Percentiles rank a stretch among this genome's conserved stretches.
phyloP scores from a whole-genome alignment of 176 grass and related monocot species.

The Lolium perenne region DNA sequence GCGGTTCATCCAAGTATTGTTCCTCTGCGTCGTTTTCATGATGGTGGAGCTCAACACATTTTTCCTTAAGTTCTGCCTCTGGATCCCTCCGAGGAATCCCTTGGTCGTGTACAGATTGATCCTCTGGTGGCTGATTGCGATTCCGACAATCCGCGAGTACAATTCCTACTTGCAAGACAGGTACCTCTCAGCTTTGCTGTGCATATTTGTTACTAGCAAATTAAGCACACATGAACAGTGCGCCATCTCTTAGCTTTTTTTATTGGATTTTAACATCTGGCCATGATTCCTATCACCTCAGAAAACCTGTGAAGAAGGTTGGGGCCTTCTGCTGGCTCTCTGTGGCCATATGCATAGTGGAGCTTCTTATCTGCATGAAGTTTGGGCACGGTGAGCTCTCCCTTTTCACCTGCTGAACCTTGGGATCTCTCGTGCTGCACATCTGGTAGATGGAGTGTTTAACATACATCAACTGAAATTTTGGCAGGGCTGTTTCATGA shows the following conservation, averaged over 20 bases:
- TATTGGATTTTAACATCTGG: neutral
- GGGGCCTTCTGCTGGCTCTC: constrained; percentile 98
- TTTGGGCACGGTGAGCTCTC: constrained; percentile 75
- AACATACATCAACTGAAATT: constrained; percentile 15
- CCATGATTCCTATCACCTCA: constrained; percentile 33
- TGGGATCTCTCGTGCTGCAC: neutral
- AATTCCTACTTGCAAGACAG: constrained; percentile 98
- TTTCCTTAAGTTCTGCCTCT: constrained; percentile 95
- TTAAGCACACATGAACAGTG: neutral
- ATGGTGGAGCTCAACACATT: constrained; percentile 95
- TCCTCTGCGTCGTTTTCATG: constrained; percentile 89
- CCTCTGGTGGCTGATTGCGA: constrained; percentile 96
- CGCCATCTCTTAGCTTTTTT: neutral
- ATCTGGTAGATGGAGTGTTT: neutral
- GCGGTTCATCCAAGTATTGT: constrained; percentile 92
- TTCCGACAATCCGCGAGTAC: constrained; percentile 97
- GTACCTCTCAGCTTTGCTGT: constrained; percentile 30
- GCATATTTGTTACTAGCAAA: neutral
- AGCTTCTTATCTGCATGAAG: constrained; percentile 98
- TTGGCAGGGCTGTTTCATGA: constrained; percentile 75
- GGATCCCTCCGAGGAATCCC: constrained; percentile 94
- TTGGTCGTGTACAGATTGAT: constrained; percentile 83
- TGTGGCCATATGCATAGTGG: constrained; percentile 93
- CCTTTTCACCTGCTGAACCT: neutral
- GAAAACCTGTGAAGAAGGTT: constrained; percentile 96